phyloP scores from a whole-genome alignment of 441 rosid genomes.

The Adansonia grandidieri region DNA sequence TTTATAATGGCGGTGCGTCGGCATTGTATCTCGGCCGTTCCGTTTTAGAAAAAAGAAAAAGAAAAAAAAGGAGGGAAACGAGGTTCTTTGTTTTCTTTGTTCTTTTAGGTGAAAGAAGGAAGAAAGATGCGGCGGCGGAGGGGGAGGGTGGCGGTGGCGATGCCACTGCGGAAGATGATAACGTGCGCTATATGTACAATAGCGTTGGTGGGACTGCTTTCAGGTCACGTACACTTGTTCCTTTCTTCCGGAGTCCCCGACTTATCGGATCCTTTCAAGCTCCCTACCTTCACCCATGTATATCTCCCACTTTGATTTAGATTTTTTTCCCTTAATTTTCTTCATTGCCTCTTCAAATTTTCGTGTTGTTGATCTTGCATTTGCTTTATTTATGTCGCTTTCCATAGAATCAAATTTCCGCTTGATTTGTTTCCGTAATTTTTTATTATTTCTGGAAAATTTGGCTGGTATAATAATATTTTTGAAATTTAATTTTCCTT shows the following conservation, averaged over 20 bases:
- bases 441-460: background rate
- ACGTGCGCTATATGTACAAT: conserved; percentile 67
- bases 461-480: conserved; percentile 16
- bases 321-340: background rate
- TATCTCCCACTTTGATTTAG: conserved; percentile 13
- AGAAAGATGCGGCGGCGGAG: conserved; percentile 58
- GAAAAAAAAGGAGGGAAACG: background rate
- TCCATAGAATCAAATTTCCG: background rate
- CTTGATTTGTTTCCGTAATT: conserved; percentile 1
- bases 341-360: background rate
- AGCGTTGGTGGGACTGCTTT: conserved; percentile 57
- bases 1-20: conserved; percentile 2
- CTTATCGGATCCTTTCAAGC: conserved; percentile 52
- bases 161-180: conserved; percentile 52
- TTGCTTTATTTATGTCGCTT: background rate
- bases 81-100: background rate
- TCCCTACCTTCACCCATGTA: conserved; percentile 54
- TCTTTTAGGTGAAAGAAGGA: background rate
- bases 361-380: no score
- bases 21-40: conserved; percentile 21
- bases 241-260: conserved; percentile 51
- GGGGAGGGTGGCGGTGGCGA: conserved; percentile 43
- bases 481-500: background rate
- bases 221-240: conserved; percentile 60
- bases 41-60: background rate